Percentiles rank a stretch among this genome's conserved stretches.
These are phyloP conservation scores for Cystobasidium sp. DNA, from an alignment of 1,284 basidiomycete genomes.

Conservation along the genomic window DNA sequence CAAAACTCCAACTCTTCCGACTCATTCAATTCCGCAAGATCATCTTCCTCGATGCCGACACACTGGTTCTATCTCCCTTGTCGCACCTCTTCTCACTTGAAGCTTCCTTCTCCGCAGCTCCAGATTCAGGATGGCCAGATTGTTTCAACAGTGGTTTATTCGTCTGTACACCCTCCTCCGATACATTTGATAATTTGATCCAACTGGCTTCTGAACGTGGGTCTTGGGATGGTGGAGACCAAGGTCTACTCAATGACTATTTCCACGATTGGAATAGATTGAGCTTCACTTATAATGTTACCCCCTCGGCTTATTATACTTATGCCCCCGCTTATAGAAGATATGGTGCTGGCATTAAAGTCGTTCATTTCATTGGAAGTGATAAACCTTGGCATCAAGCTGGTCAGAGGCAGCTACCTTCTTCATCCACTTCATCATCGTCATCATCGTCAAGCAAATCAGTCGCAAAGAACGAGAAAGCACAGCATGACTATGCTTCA, in stretches of 20 bases:
- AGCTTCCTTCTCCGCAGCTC: constrained; percentile 73
- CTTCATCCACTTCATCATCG: constrained; percentile 56
- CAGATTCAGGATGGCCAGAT: constrained; percentile 98
- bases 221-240: constrained; percentile 96
- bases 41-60: constrained; percentile 94
- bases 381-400: constrained; percentile 85
- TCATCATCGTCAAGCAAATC: constrained; percentile 57
- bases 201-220: constrained; percentile 74
- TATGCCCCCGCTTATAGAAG: constrained; percentile 95
- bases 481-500: constrained; percentile 69
- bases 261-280: constrained; percentile 81
- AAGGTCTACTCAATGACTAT: constrained; percentile 95
- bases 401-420: constrained; percentile 52
- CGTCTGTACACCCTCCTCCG: constrained; percentile 77
- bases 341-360: constrained; percentile 83
- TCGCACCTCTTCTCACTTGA: constrained; percentile 82
- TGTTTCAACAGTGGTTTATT: constrained; percentile 97
- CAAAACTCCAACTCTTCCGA: constrained; percentile 93
- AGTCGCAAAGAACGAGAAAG: constrained; percentile 47
- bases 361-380: constrained; percentile 91
- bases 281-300: constrained; percentile 95
- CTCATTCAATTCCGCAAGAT: constrained; percentile 83
- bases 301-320: constrained; percentile 94
- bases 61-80: constrained; percentile 83
- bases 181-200: constrained; percentile 77